Evolutionary conservation across 2,329 filamentous ascomycete species (phyloP).

Genomic region (Phialophora tarda): DNA sequence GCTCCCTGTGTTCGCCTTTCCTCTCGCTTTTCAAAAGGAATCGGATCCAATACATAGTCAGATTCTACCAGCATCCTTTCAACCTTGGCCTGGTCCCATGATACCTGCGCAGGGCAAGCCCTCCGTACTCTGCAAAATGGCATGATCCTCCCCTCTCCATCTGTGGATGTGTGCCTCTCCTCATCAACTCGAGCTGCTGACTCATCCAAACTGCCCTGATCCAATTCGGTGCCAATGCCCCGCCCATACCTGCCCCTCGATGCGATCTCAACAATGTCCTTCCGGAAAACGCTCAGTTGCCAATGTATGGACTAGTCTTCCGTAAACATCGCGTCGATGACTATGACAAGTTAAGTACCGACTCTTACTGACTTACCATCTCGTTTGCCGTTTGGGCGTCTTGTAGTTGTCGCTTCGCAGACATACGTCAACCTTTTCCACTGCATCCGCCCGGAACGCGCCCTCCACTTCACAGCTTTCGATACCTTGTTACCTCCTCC

Average conservation of each 20-base stretch:
- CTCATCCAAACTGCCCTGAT: not conserved
- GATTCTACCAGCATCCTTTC: no score
- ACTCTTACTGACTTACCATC: not conserved
- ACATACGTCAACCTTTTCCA: conserved; percentile 7
- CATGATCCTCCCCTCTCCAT: no score
- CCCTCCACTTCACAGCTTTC: not conserved
- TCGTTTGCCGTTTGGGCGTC: not conserved
- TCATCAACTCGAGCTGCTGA: not conserved
- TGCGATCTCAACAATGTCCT: not conserved
- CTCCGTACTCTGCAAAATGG: no score
- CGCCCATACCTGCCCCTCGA: not conserved
- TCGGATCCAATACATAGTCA: no score
- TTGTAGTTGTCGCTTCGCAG: not conserved
- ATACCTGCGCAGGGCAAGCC: no score
- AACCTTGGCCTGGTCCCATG: no score
- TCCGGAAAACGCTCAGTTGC: conserved; percentile 1
- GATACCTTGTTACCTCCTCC: not conserved
- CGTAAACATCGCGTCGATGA: conserved; percentile 31
- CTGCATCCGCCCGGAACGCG: conserved; percentile 4
- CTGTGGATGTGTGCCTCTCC: no score
- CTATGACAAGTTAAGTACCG: conserved; percentile 20
- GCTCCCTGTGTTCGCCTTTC: no score
- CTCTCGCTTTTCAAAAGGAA: no score
- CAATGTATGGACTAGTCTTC: conserved; percentile 19
- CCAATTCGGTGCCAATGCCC: conserved; percentile 1